Evolutionary conservation across 345 rosid genomes (phyloP).

Genomic region (Trapa bicornis): DNA sequence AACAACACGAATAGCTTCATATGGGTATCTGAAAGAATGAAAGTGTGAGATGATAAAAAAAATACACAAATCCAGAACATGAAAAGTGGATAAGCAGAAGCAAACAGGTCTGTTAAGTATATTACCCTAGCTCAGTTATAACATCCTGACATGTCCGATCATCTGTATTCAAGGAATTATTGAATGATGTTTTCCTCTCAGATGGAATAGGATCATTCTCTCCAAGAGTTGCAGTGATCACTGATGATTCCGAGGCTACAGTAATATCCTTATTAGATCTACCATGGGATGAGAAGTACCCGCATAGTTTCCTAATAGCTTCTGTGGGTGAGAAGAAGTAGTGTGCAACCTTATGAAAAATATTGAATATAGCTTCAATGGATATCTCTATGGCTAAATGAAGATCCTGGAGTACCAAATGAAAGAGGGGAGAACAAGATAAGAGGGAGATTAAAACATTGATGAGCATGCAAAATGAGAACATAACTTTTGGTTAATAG

Average conservation of each 20-base stretch:
- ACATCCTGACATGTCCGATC: constrained; percentile 92
- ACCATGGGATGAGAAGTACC: constrained; percentile 41
- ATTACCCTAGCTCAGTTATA: constrained; percentile 89
- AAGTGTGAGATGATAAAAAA: constrained; percentile 10
- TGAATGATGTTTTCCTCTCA: constrained; percentile 38
- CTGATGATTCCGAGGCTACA: constrained; percentile 19
- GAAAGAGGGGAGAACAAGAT: background rate
- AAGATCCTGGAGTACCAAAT: constrained; percentile 51
- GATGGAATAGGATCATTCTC: constrained; percentile 41
- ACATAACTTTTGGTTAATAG: background rate
- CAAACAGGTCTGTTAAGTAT: constrained; percentile 1
- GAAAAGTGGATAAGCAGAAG: background rate
- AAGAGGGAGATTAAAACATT: background rate
- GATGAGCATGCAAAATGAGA: constrained; percentile 1
- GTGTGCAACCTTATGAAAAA: constrained; percentile 63
- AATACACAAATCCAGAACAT: background rate
- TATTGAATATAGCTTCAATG: constrained; percentile 71
- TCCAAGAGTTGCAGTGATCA: constrained; percentile 51
- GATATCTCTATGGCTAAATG: constrained; percentile 78
- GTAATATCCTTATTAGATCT: constrained; percentile 1
- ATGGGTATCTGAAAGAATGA: constrained; percentile 53
- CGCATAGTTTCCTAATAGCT: constrained; percentile 23
- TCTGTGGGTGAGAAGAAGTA: constrained; percentile 64
- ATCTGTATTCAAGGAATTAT: constrained; percentile 72
- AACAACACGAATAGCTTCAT: constrained; percentile 79